Percentiles rank a stretch among this genome's conserved stretches.
phyloP scores from a whole-genome alignment of 371 early-diverging fungal species.

The Gilbertella persicaria region DNA sequence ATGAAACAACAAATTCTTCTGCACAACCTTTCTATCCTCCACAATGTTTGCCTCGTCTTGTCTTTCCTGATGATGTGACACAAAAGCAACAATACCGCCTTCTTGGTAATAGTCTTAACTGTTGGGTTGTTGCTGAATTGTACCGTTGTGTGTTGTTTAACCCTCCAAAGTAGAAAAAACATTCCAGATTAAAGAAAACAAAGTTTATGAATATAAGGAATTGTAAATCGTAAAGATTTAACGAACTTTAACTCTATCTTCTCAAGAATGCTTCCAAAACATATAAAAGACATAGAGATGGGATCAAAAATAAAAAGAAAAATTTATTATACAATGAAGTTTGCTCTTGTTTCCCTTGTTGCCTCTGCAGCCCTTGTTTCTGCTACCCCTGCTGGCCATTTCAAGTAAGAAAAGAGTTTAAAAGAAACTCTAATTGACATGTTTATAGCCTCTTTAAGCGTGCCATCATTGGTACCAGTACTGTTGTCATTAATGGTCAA shows the following conservation, averaged over 20 bases:
- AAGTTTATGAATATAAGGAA: background rate
- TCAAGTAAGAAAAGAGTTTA: background rate
- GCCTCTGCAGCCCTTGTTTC: slow-evolving; percentile 26
- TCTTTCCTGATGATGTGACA: slow-evolving; percentile 56
- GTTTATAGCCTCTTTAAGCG: background rate
- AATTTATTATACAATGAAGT: slow-evolving; percentile 5
- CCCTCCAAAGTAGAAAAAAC: background rate
- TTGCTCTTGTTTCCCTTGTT: slow-evolving; percentile 11
- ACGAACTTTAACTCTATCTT: too few species aligned
- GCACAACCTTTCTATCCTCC: slow-evolving; percentile 19
- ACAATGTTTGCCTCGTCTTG: slow-evolving; percentile 25
- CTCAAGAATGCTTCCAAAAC: too few species aligned
- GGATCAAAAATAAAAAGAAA: background rate
- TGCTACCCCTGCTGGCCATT: slow-evolving; percentile 15
- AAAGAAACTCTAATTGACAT: background rate
- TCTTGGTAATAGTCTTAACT: slow-evolving; percentile 77
- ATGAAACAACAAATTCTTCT: background rate
- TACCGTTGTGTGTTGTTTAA: slow-evolving; percentile 51
- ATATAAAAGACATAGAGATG: too few species aligned
- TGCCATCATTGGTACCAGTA: background rate
- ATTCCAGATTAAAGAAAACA: background rate
- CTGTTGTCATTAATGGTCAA: background rate
- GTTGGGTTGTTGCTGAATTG: slow-evolving; percentile 69
- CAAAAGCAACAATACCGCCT: slow-evolving; percentile 64
- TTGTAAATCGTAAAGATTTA: too few species aligned